Evolutionary conservation across 345 rosid genomes (phyloP), one percentile per base, ranked within the genome.

Genomic region (Populus euphratica): DNA sequence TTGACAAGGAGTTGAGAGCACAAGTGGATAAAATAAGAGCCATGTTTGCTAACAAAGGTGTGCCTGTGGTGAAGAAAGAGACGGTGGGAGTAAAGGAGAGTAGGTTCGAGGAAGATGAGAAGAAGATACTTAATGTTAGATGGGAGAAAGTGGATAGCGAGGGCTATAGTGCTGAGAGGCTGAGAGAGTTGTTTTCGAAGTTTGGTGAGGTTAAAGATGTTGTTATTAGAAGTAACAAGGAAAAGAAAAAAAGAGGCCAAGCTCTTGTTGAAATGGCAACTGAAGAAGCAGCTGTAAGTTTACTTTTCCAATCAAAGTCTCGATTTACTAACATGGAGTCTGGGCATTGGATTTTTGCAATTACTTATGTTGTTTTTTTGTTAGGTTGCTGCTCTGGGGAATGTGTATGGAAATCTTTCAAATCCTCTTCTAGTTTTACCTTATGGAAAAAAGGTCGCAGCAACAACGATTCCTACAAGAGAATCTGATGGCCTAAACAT

Each of bases 151-250:
- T 50, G 56, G 97, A 47, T 14, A 47, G 97, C 36, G 86, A 84
- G 72, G 97, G 86, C 59, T 93, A 92, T 73, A 76, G 88, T 21
- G 87, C 91, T 0, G 89, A 80, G 81, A 90, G 90, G 85, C 82
- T 93, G 50, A 89, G 83, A 83, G 88, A 89, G 75, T 54, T 92
- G 69, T 91, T 95, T 81, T 88, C 91, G 1, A 83, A 77, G 83
- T 91, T 95, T 89, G 99, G 97, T 63, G 81, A 73, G 33, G 94
- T 95, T 62, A 98, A 93, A 79, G 99, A 93, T 75, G 87, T 93
- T 13, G 92, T 93, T 27, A 88, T 90, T 3, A 88, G 83, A 78
- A 92, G 89, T 81, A 81, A 88, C 66, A 92, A 91, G 89, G 50
- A 47, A 47, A 47, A 47, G 50, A 47, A 47, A 47, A 92, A 87